Percentiles rank a stretch among this genome's conserved stretches.
phyloP scores from a whole-genome alignment of 768 basidiomycete genomes.

The Grammothele lineata region DNA sequence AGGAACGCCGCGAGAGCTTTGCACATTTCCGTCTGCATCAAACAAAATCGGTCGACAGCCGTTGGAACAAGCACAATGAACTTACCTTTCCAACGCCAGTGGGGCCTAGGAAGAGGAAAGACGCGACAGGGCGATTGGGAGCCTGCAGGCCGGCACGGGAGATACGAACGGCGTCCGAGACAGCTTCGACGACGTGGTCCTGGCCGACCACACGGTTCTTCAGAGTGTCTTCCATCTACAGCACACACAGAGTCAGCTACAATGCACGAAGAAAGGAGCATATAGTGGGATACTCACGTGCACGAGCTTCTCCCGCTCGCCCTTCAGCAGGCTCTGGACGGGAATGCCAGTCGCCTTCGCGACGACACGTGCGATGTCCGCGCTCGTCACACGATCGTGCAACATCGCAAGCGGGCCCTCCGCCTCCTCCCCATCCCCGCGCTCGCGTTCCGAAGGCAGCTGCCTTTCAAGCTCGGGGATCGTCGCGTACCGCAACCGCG shows the following conservation, averaged over 20 bases:
- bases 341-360: slow-evolving; percentile 90
- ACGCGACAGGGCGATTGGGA: slow-evolving; percentile 85
- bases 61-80: not conserved
- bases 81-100: slow-evolving; percentile 81
- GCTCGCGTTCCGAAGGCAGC: slow-evolving; percentile 50
- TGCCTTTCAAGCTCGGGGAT: slow-evolving; percentile 78
- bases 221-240: slow-evolving; percentile 83
- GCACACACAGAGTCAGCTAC: slow-evolving; percentile 1
- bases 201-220: slow-evolving; percentile 81
- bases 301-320: slow-evolving; percentile 85
- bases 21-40: slow-evolving; percentile 72
- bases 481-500: slow-evolving; percentile 75
- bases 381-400: slow-evolving; percentile 84
- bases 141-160: slow-evolving; percentile 89
- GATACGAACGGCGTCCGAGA: slow-evolving; percentile 89
- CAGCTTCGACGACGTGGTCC: slow-evolving; percentile 78
- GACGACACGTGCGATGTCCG: slow-evolving; percentile 84
- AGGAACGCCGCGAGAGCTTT: slow-evolving; percentile 87
- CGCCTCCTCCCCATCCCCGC: slow-evolving; percentile 41
- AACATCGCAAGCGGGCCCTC: slow-evolving; percentile 59
- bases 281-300: too few species aligned
- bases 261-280: not conserved
- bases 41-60: slow-evolving; percentile 3
- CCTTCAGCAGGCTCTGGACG: slow-evolving; percentile 82
- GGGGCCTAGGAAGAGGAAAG: slow-evolving; percentile 87